Conservation (phyloP, 2,329 filamentous ascomycete genomes). For the Microsporum canis region DNA sequence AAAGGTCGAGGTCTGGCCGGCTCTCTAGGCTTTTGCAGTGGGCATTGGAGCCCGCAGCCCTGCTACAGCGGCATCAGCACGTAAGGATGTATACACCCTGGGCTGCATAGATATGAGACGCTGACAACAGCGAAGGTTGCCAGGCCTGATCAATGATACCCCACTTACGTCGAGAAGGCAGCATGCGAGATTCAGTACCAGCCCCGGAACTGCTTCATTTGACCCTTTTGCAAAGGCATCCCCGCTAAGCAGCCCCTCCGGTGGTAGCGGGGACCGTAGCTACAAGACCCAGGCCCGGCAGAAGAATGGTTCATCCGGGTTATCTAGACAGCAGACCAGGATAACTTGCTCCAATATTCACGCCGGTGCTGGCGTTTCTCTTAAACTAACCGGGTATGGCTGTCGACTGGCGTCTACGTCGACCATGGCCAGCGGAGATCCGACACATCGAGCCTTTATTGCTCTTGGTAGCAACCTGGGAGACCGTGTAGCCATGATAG, state of each 20-base stretch:
- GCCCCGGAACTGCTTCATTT: not conserved
- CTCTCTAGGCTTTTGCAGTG: not conserved
- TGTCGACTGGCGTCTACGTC: not conserved
- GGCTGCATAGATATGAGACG: not conserved
- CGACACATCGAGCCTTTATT: constrained; percentile 51
- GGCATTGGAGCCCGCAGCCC: not conserved
- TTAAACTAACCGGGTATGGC: not conserved
- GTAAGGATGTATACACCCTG: not conserved
- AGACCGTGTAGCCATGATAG: constrained; percentile 73
- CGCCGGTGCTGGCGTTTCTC: not conserved
- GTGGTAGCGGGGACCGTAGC: not conserved
- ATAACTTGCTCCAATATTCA: not conserved
- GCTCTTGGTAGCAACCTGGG: constrained; percentile 90
- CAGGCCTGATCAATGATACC: not conserved
- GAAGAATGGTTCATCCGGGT: not conserved
- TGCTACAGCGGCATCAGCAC: not conserved
- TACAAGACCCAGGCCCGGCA: not conserved
- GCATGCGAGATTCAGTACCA: not conserved
- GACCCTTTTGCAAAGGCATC: not conserved
- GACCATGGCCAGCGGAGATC: not conserved
- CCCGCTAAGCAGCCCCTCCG: not conserved
- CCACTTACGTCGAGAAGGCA: not conserved
- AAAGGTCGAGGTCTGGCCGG: not conserved
- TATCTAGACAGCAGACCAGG: not conserved
- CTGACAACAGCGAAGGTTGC: not conserved